These are phyloP conservation scores for Clitocybe nebularis DNA, from an alignment of 1,284 basidiomycete species.

Conservation along the genomic window DNA sequence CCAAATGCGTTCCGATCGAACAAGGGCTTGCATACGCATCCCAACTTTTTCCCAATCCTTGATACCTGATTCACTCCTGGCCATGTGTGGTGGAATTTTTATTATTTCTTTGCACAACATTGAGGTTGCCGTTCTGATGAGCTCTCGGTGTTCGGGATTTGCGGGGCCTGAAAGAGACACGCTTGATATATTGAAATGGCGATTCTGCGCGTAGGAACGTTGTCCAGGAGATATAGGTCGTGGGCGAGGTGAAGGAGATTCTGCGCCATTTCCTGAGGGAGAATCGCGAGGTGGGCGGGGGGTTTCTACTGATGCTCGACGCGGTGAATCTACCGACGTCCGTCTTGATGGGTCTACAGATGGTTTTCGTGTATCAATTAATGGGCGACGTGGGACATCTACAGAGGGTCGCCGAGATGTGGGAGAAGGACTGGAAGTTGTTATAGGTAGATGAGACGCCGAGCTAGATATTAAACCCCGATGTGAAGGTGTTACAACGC, in stretches of 20 bases:
- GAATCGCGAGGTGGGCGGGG: constrained; percentile 12
- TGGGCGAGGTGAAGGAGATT: constrained; percentile 31
- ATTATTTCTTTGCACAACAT: constrained; percentile 63
- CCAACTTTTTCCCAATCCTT: constrained; percentile 74
- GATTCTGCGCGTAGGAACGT: constrained; percentile 42
- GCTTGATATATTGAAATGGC: constrained; percentile 51
- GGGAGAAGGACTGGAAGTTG: constrained; percentile 24
- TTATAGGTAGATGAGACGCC: constrained; percentile 31
- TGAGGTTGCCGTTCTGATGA: constrained; percentile 56
- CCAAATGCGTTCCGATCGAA: constrained; percentile 71
- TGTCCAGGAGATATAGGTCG: constrained; percentile 40
- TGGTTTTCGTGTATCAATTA: constrained; percentile 18
- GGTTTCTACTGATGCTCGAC: constrained; percentile 13
- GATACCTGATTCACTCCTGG: constrained; percentile 39
- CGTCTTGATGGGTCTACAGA: constrained; percentile 22
- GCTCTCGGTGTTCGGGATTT: constrained; percentile 57
- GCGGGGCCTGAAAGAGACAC: constrained; percentile 42
- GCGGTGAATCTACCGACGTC: constrained; percentile 21
- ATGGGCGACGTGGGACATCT: constrained; percentile 16
- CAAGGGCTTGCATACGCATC: constrained; percentile 53
- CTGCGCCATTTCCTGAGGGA: constrained; percentile 12
- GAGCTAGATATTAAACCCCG: constrained; percentile 31
- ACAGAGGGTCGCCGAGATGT: constrained; percentile 19
- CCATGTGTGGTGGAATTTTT: constrained; percentile 51
- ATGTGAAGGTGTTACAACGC: constrained; percentile 26